These are phyloP conservation scores for Lepidium africanum DNA, from an alignment of 345 rosid genomes.

Conservation along the genomic window DNA sequence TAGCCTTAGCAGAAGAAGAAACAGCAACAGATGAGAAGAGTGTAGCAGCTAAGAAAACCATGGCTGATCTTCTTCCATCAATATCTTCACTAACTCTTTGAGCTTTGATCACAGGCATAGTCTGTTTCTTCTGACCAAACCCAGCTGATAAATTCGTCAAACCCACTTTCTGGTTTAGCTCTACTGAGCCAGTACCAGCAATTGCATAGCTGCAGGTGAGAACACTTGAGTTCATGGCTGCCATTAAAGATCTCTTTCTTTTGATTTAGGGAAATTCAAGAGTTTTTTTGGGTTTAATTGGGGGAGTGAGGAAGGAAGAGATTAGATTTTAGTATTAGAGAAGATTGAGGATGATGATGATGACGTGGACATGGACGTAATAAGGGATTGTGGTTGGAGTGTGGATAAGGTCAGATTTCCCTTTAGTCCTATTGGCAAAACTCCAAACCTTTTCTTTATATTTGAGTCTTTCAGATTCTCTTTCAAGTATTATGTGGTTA, in stretches of 20 bases:
- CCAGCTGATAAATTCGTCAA: constrained; percentile 32
- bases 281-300: constrained; percentile 2
- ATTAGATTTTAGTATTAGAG: constrained; percentile 27
- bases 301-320: constrained; percentile 30
- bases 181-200: constrained; percentile 55
- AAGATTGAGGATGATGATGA: constrained; percentile 40
- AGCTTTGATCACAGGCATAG: constrained; percentile 57
- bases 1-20: constrained; percentile 69
- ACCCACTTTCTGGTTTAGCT: constrained; percentile 51
- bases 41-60: constrained; percentile 63
- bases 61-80: constrained; percentile 64
- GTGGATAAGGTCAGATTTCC: constrained; percentile 99
- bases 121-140: constrained; percentile 36
- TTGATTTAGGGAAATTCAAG: neutral
- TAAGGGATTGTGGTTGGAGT: constrained; percentile 63
- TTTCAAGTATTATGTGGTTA: constrained; percentile 1
- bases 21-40: constrained; percentile 59
- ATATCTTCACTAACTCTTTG: constrained; percentile 35
- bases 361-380: constrained; percentile 28
- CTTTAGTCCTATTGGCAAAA: constrained; percentile 56
- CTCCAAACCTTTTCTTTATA: constrained; percentile 1
- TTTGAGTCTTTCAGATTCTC: constrained; percentile 10
- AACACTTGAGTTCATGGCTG: constrained; percentile 79
- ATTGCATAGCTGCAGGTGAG: constrained; percentile 72
- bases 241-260: constrained; percentile 32